phyloP scores from a whole-genome alignment of 2,329 filamentous ascomycete genomes.

The Pestalotiopsis sp. region DNA sequence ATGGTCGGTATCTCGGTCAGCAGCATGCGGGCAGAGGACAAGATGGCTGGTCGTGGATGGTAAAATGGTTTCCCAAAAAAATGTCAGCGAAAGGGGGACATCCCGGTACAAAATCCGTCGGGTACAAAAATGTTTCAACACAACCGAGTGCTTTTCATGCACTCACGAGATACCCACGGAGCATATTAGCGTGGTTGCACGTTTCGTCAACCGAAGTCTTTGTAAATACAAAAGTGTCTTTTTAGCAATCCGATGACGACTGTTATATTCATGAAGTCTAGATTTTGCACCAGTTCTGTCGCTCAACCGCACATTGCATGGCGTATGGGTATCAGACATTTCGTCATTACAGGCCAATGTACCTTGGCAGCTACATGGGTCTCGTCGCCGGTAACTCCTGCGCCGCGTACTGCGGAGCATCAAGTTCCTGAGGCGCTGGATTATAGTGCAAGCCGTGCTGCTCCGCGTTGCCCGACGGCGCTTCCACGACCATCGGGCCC shows the following conservation, averaged over 20 bases:
- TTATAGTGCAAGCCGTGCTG: not conserved
- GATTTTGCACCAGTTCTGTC: not conserved
- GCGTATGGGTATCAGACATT: too few species aligned
- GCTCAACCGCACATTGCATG: too few species aligned
- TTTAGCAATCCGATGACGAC: not conserved
- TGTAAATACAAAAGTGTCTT: not conserved
- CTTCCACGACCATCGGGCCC: not conserved
- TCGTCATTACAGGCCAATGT: too few species aligned
- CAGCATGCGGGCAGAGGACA: constrained; percentile 76
- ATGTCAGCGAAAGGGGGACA: constrained; percentile 5
- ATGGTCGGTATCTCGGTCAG: constrained; percentile 95
- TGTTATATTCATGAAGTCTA: not conserved
- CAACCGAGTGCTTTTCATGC: not conserved
- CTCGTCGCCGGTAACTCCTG: not conserved
- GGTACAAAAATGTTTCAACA: not conserved
- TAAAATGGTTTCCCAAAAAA: constrained; percentile 40
- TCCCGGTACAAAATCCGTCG: not conserved
- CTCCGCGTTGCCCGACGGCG: not conserved
- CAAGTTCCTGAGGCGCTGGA: not conserved
- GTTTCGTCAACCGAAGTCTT: not conserved
- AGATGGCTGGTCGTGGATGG: constrained; percentile 85
- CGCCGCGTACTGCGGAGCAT: not conserved
- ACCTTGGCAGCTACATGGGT: too few species aligned
- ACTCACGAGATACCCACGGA: not conserved
- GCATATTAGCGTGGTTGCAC: not conserved